phyloP scores from a whole-genome alignment of 331 rosid genomes.

The Erythrophleum ivorense region DNA sequence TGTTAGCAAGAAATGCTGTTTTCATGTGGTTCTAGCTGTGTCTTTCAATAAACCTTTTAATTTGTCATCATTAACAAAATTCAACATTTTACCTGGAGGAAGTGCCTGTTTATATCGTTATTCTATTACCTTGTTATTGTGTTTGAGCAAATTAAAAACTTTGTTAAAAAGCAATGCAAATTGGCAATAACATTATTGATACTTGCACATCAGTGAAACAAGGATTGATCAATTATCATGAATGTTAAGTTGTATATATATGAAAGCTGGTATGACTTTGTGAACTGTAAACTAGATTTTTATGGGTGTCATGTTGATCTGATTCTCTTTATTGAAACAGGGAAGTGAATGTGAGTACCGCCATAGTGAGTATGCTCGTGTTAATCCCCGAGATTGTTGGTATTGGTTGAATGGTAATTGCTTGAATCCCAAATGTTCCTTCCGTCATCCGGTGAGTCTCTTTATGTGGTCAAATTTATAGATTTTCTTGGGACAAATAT shows the following conservation, averaged over 20 bases:
- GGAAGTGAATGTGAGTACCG: slow-evolving; percentile 98
- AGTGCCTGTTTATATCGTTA: not conserved
- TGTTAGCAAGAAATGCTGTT: slow-evolving; percentile 1
- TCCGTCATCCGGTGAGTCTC: slow-evolving; percentile 91
- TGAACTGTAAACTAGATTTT: not conserved
- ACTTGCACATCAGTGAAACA: not conserved
- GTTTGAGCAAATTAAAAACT: not conserved
- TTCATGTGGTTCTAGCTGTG: slow-evolving; percentile 21
- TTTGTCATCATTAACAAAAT: slow-evolving; percentile 10
- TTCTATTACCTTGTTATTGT: not conserved
- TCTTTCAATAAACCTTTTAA: slow-evolving; percentile 14
- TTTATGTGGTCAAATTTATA: not conserved
- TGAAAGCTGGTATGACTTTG: slow-evolving; percentile 5
- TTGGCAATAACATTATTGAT: slow-evolving; percentile 2
- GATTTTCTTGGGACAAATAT: not conserved
- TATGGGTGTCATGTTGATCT: slow-evolving; percentile 17
- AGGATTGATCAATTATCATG: not conserved
- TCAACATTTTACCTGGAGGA: slow-evolving; percentile 10
- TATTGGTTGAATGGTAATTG: slow-evolving; percentile 96
- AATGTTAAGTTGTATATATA: not conserved
- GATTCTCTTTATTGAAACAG: slow-evolving; percentile 51
- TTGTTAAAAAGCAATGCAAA: not conserved
- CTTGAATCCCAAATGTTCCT: slow-evolving; percentile 89
- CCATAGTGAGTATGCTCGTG: slow-evolving; percentile 92
- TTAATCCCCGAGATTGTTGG: slow-evolving; percentile 96